These are phyloP conservation scores for Blastobotrys apis DNA, from an alignment of 1,139 yeast genomes.

Conservation along the genomic window DNA sequence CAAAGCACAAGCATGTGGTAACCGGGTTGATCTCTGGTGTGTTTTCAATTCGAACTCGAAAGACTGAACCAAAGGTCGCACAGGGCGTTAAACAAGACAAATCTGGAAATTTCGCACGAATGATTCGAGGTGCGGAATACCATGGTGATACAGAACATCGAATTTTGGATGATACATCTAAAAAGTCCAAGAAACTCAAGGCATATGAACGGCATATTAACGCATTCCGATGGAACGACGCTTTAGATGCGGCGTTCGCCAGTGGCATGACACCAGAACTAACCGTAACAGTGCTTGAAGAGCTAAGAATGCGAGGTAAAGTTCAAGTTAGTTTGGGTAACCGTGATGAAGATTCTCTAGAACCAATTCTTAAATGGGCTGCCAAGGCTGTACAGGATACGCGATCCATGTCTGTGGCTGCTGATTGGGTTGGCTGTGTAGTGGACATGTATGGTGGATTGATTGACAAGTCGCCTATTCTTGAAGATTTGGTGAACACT, in stretches of 20 bases:
- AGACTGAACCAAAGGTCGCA: conserved; percentile 43
- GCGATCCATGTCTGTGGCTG: conserved; percentile 65
- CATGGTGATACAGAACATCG: conserved; percentile 84
- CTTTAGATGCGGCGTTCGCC: conserved; percentile 78
- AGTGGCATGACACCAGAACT: conserved; percentile 75
- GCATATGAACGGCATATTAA: conserved; percentile 80
- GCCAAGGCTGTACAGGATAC: conserved; percentile 70
- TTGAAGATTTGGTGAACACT: conserved; percentile 64
- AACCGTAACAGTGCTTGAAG: conserved; percentile 75
- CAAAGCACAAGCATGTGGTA: conserved; percentile 83
- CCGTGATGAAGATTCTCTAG: conserved; percentile 79
- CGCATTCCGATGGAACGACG: conserved; percentile 89
- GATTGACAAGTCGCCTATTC: conserved; percentile 70
- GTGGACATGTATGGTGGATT: conserved; percentile 72
- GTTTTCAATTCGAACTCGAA: conserved; percentile 81
- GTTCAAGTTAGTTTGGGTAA: conserved; percentile 71
- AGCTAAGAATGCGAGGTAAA: conserved; percentile 83
- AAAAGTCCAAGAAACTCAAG: conserved; percentile 51
- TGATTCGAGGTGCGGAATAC: conserved; percentile 89
- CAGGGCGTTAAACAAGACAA: conserved; percentile 34
- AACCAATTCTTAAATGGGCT: conserved; percentile 85
- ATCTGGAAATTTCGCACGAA: conserved; percentile 58
- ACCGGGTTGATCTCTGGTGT: conserved; percentile 93
- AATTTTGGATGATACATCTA: conserved; percentile 48
- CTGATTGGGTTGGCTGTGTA: conserved; percentile 81